These are phyloP conservation scores for Zanthoxylum bungeanum DNA, from an alignment of 345 rosid species.

Conservation along the genomic window DNA sequence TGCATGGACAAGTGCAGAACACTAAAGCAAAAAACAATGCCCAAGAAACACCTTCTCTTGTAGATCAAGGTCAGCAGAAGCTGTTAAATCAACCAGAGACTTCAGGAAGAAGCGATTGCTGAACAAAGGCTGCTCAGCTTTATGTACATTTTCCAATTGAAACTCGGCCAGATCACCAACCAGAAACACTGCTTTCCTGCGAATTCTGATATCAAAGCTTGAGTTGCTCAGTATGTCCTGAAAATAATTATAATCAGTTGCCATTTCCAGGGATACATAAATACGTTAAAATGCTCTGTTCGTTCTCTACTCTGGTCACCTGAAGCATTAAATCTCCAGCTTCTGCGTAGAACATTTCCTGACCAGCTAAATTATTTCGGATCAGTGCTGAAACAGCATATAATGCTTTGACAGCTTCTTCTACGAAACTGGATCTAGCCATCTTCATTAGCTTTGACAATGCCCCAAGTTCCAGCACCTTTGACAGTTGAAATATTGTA, in stretches of 20 bases:
- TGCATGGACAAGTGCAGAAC: neutral
- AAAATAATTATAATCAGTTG: constrained; percentile 16
- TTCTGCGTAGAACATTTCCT: constrained; percentile 69
- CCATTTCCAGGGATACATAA: neutral
- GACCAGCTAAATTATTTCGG: constrained; percentile 66
- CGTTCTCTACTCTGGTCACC: constrained; percentile 36
- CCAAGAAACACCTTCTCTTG: constrained; percentile 71
- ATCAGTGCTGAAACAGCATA: constrained; percentile 86
- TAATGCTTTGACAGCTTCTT: constrained; percentile 88
- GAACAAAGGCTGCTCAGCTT: constrained; percentile 49
- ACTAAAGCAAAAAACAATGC: constrained; percentile 8
- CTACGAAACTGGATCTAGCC: constrained; percentile 58
- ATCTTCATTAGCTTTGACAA: constrained; percentile 57
- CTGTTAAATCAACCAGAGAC: constrained; percentile 67
- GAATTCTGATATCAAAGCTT: constrained; percentile 60
- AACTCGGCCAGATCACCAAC: constrained; percentile 71
- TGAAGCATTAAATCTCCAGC: constrained; percentile 82
- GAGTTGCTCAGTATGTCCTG: constrained; percentile 66
- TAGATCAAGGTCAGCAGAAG: constrained; percentile 70
- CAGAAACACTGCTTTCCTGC: constrained; percentile 70
- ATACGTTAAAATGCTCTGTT: neutral
- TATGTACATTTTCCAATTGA: constrained; percentile 49
- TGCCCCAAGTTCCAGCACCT: constrained; percentile 81
- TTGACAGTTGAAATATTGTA: constrained; percentile 11
- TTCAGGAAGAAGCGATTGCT: constrained; percentile 57